phyloP scores from a whole-genome alignment of 805 yeast genomes.

The Diddensiella caesifluorescens region DNA sequence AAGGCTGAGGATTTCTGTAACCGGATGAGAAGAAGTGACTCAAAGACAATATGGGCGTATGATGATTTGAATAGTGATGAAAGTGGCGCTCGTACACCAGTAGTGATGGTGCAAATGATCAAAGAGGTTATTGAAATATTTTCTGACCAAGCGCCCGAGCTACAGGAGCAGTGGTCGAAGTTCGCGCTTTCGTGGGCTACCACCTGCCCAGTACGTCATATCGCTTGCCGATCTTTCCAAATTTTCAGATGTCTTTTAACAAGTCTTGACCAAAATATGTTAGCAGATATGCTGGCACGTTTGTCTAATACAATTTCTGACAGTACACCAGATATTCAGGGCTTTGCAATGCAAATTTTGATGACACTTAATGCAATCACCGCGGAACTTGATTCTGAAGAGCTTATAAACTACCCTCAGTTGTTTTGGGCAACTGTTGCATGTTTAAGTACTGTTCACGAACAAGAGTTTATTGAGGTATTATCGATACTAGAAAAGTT shows the following conservation, averaged over 20 bases:
- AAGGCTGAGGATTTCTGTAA: constrained; percentile 54
- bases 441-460: constrained; percentile 81
- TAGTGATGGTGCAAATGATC: constrained; percentile 71
- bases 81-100: constrained; percentile 78
- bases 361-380: constrained; percentile 94
- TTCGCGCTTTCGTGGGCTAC: constrained; percentile 91
- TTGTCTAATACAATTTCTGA: constrained; percentile 91
- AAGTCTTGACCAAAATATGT: constrained; percentile 78
- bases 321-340: constrained; percentile 83
- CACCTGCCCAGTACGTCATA: constrained; percentile 92
- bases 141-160: constrained; percentile 33
- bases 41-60: constrained; percentile 64
- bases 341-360: constrained; percentile 92
- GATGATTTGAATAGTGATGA: constrained; percentile 76
- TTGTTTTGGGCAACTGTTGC: constrained; percentile 95
- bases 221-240: constrained; percentile 96
- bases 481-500: constrained; percentile 77
- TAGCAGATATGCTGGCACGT: constrained; percentile 89
- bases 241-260: constrained; percentile 79
- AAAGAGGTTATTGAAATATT: constrained; percentile 59
- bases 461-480: constrained; percentile 86
- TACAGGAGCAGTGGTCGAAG: constrained; percentile 81
- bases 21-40: constrained; percentile 48
- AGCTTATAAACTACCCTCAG: constrained; percentile 83
- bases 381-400: constrained; percentile 74